A percentile compares a stretch with the other conserved stretches of the same genome.
Evolutionary conservation across 768 basidiomycete species (phyloP).

Genomic region (Leucosporidium yakuticum): DNA sequence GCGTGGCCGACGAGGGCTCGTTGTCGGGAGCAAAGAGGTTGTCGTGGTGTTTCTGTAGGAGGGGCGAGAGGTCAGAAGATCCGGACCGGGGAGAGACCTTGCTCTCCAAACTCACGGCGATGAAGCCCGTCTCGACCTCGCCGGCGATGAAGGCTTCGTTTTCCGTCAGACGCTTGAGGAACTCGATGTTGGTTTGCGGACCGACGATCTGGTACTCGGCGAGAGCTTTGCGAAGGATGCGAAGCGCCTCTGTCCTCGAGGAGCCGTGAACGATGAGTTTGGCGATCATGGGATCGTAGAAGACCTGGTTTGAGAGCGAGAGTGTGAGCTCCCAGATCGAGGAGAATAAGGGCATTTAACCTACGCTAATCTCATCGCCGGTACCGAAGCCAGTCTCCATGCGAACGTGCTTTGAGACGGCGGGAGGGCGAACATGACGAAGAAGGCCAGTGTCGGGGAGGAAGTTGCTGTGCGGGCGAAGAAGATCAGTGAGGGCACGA

Average conservation of each 20-base stretch:
- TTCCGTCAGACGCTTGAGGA: slow-evolving; percentile 68
- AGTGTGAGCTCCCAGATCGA: neutral
- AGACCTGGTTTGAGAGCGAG: slow-evolving; percentile 55
- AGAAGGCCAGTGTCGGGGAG: slow-evolving; percentile 82
- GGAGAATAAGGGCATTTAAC: slow-evolving; percentile 5
- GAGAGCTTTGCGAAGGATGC: slow-evolving; percentile 69
- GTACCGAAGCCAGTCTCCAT: slow-evolving; percentile 82
- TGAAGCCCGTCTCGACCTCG: slow-evolving; percentile 88
- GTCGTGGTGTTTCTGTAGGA: slow-evolving; percentile 65
- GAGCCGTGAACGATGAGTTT: slow-evolving; percentile 84
- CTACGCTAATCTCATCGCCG: slow-evolving; percentile 44
- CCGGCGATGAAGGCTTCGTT: slow-evolving; percentile 68
- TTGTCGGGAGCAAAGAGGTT: slow-evolving; percentile 68
- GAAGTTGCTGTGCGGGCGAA: slow-evolving; percentile 52
- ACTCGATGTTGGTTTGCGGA: slow-evolving; percentile 85
- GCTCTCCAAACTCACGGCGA: slow-evolving; percentile 54
- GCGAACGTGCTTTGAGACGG: slow-evolving; percentile 63
- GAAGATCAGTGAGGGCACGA: neutral
- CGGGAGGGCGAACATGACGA: slow-evolving; percentile 71
- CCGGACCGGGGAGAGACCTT: neutral
- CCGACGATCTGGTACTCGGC: slow-evolving; percentile 88
- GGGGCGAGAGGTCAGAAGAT: neutral
- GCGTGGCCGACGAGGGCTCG: slow-evolving; percentile 56
- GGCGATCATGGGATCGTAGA: slow-evolving; percentile 86
- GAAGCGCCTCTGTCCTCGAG: slow-evolving; percentile 74